These are phyloP conservation scores for Colletotrichum abscissum DNA, from an alignment of 2,329 filamentous ascomycete genomes.

Conservation along the genomic window DNA sequence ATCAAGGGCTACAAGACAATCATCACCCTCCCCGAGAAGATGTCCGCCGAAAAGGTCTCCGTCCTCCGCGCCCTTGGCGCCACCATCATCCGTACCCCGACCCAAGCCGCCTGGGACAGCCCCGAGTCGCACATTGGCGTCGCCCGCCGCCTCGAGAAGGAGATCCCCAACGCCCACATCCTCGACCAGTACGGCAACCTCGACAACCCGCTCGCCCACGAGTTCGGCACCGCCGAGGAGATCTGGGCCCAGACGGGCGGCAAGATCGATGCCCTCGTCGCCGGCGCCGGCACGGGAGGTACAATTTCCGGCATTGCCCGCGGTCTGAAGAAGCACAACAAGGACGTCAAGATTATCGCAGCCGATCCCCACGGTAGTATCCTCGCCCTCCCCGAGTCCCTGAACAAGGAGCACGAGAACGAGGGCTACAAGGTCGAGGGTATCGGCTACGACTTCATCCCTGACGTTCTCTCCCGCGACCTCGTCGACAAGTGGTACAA, in stretches of 20 bases:
- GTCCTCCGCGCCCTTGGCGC: constrained; percentile 93
- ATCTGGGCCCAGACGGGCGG: constrained; percentile 93
- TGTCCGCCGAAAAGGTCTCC: constrained; percentile 98
- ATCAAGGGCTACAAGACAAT: constrained; percentile 99
- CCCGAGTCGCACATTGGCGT: constrained; percentile 98
- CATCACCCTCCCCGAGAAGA: constrained; percentile 98
- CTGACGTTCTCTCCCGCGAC: constrained; percentile 86
- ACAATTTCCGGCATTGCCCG: constrained; percentile 91
- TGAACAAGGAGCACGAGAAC: constrained; percentile 86
- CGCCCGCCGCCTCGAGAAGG: constrained; percentile 88
- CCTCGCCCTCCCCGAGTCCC: constrained; percentile 79
- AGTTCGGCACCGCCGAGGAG: constrained; percentile 94
- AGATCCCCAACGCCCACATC: constrained; percentile 97
- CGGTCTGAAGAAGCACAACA: constrained; percentile 88
- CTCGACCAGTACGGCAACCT: constrained; percentile 94
- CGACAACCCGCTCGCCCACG: constrained; percentile 94
- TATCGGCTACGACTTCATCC: constrained; percentile 98
- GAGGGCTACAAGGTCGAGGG: constrained; percentile 97
- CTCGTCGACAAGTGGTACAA: constrained; percentile 97
- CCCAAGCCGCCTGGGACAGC: constrained; percentile 92
- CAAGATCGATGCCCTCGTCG: constrained; percentile 84
- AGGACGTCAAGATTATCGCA: constrained; percentile 86
- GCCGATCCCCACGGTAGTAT: constrained; percentile 95
- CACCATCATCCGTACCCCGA: constrained; percentile 97
- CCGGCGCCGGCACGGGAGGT: constrained; percentile 93